Evolutionary conservation across 257 asterid species (phyloP), one percentile per base, ranked within the genome.

Genomic region (Jaltomata sinuosa): DNA sequence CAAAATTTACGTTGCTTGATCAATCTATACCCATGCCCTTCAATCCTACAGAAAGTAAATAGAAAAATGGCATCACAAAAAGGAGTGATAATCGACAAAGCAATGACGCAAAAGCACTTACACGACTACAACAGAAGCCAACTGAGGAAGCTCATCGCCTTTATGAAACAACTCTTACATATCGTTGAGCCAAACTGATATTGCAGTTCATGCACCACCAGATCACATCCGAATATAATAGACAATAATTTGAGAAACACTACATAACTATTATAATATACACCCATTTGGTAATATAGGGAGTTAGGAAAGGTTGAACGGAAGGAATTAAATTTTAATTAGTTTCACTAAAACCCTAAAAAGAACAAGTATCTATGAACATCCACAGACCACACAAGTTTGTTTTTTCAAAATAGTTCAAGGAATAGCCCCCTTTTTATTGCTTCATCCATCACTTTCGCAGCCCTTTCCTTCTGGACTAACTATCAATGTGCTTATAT

Each of bases 401-500:
- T 95, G 91, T 91, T 94, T 76, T 80, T 86, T 38, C 98, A 97
- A 89, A 84, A 92, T 65, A 95, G 86, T 86, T 93, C 99, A 77
- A 98, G 98, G 86, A 89, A 95, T 67, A 93, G 84, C 4, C 97
- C 98, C 87, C 97, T 92, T 87, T 93, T 94, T 78, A 91, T 92
- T 77, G 99, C 99, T 91, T 95, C 99, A 81, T 83, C 72, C 79
- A 95, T 95, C 77, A 93, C 99, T 91, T 93, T 94, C 34, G 94
- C 95, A 83, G 98, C 97, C 90, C 99, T 91, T 90, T 94, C 94
- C 90, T 89, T 94, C 91, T 95, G 99, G 80, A 95, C 97, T 80
- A 95, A 90, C 88, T 94, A 91, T 98, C 99, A 95, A 87, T 94
- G 97, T 67, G 99, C 97, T 87, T 94, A 98, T 81, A 95, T 85